A percentile compares a stretch with the other conserved stretches of the same genome.
phyloP scores from a whole-genome alignment of 2,329 filamentous ascomycete genomes.

The Hymenoscyphus albidus region DNA sequence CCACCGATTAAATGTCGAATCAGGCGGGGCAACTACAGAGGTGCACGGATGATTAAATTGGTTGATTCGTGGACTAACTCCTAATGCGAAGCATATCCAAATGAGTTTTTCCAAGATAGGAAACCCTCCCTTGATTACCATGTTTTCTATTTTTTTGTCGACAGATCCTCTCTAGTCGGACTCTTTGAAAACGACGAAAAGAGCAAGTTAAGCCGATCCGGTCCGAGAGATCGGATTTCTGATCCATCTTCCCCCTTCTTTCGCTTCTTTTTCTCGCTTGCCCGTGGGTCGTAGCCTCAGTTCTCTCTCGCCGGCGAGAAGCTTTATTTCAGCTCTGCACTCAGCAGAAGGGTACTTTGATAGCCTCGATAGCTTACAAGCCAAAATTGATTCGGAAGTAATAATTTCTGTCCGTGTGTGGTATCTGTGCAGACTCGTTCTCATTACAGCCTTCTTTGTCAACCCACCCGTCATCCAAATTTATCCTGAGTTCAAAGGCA shows the following conservation, averaged over 20 bases:
- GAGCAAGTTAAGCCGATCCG: not conserved
- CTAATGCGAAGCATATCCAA: constrained; percentile 10
- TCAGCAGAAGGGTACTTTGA: not conserved
- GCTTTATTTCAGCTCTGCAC: not conserved
- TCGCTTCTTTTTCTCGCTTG: not conserved
- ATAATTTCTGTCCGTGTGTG: not conserved
- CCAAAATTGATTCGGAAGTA: not conserved
- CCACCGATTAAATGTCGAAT: not conserved
- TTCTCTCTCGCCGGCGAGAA: not conserved
- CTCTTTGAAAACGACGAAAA: not conserved
- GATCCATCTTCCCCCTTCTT: constrained; percentile 1
- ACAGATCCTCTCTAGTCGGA: constrained; percentile 1
- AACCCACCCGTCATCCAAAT: not conserved
- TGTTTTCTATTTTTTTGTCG: not conserved
- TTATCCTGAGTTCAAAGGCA: not conserved
- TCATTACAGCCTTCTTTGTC: not conserved
- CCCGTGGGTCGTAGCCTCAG: not conserved
- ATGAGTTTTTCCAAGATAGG: constrained; percentile 6
- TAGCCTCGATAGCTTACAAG: not conserved
- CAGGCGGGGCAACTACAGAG: not conserved
- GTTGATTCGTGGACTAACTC: not conserved
- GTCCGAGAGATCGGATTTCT: not conserved
- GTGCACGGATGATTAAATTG: not conserved
- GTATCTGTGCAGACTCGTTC: constrained; percentile 1
- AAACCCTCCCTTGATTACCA: not conserved